A percentile compares a stretch with the other conserved stretches of the same genome.
Conservation (phyloP, 1,284 basidiomycete genomes). For the Puccinia hordei region DNA sequence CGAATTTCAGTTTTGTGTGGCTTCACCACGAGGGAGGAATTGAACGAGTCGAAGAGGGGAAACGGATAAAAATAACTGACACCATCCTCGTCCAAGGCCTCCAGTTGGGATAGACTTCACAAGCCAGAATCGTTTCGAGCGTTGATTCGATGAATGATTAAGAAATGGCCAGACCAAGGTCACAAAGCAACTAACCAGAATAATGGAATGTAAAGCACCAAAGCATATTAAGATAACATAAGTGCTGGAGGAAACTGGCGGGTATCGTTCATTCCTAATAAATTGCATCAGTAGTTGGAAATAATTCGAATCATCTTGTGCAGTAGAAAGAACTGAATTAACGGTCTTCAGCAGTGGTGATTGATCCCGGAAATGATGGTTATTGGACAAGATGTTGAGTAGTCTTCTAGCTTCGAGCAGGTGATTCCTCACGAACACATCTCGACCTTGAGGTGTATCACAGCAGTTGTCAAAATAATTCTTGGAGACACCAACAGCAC, state of each 20-base stretch:
- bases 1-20: neutral
- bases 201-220: neutral
- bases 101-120: neutral
- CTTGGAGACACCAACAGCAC: too few relatives aligned
- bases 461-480: too few relatives aligned
- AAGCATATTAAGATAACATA: neutral
- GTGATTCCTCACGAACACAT: too few relatives aligned
- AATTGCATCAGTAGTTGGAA: neutral
- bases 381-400: too few relatives aligned
- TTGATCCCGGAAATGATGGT: too few relatives aligned
- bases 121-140: neutral
- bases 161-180: neutral
- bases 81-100: neutral
- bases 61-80: conserved; percentile 15
- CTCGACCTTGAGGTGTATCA: too few relatives aligned
- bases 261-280: neutral
- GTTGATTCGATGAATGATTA: neutral
- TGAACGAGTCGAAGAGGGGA: neutral
- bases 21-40: neutral
- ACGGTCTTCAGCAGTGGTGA: too few relatives aligned
- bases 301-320: neutral
- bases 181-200: neutral
- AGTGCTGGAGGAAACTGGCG: conserved; percentile 13
- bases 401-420: too few relatives aligned
- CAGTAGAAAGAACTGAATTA: too few relatives aligned